These are phyloP conservation scores for Psilocybe tampanensis DNA, from an alignment of 768 basidiomycete genomes.

Conservation along the genomic window DNA sequence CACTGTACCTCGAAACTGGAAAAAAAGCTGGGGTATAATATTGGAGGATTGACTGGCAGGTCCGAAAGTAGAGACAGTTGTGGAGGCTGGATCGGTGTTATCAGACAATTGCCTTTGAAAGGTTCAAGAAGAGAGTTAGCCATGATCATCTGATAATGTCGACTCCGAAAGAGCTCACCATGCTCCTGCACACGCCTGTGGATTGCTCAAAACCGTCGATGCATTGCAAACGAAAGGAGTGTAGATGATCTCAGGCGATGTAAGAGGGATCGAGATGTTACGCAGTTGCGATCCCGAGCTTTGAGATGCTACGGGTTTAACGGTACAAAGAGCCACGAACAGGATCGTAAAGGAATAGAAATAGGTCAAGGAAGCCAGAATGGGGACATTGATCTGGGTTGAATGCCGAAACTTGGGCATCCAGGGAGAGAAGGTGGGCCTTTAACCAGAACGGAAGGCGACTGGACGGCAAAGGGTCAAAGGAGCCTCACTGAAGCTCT, in stretches of 20 bases:
- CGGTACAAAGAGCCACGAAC: conserved; percentile 1
- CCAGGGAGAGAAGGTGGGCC: conserved; percentile 1
- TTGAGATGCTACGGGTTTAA: conserved; percentile 14
- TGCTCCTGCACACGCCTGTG: conserved; percentile 39
- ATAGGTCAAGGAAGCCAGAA: conserved; percentile 2
- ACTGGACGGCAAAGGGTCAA: conserved; percentile 1
- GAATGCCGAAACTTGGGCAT: conserved; percentile 13
- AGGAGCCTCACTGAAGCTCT: background rate
- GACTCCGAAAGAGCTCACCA: conserved; percentile 39
- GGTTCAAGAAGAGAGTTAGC: background rate
- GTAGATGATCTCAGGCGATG: conserved; percentile 43
- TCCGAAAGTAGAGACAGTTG: conserved; percentile 42
- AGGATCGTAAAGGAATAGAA: background rate
- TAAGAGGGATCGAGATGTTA: conserved; percentile 41
- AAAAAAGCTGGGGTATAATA: conserved; percentile 59
- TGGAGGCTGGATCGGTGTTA: conserved; percentile 18
- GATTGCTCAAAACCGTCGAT: conserved; percentile 21
- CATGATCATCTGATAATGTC: background rate
- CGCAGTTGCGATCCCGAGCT: conserved; percentile 11
- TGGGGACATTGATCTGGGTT: background rate
- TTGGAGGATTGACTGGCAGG: conserved; percentile 41
- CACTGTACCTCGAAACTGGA: conserved; percentile 52
- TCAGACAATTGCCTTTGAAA: conserved; percentile 29
- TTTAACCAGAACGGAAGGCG: conserved; percentile 6
- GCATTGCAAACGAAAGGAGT: conserved; percentile 49